phyloP scores from a whole-genome alignment of 2,329 filamentous ascomycete genomes.

The Scytalidium lignicola region DNA sequence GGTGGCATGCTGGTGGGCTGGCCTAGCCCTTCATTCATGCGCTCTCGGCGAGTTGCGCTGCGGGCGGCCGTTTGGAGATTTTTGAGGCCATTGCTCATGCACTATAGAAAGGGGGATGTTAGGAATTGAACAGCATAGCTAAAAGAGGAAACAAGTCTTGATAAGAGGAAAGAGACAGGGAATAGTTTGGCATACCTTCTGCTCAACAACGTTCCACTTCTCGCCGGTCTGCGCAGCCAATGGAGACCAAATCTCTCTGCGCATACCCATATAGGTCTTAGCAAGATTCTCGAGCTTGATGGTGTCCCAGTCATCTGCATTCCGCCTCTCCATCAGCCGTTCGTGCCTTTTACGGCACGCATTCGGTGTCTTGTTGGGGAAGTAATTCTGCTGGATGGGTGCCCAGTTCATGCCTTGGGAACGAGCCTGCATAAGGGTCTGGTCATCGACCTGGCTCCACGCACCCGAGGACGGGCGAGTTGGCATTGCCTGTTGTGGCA shows the following conservation, averaged over 20 bases:
- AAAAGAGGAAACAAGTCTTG: not conserved
- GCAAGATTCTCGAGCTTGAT: constrained; percentile 70
- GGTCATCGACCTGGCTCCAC: constrained; percentile 72
- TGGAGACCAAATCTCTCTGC: constrained; percentile 76
- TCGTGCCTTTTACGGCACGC: constrained; percentile 89
- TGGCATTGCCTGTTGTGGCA: constrained; percentile 2
- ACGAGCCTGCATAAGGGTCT: constrained; percentile 65
- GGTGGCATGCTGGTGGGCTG: constrained; percentile 30
- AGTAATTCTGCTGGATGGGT: constrained; percentile 71
- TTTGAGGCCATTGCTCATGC: constrained; percentile 79
- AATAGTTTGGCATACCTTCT: constrained; percentile 43
- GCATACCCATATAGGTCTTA: constrained; percentile 71
- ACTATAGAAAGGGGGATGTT: constrained; percentile 42
- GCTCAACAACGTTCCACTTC: constrained; percentile 69
- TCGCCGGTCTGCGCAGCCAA: constrained; percentile 73
- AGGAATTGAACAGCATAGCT: not conserved
- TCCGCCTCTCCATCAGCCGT: constrained; percentile 67
- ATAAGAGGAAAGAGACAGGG: not conserved
- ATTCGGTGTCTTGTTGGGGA: constrained; percentile 63
- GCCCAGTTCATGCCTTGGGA: constrained; percentile 77
- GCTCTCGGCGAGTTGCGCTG: constrained; percentile 60
- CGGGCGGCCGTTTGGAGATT: constrained; percentile 69
- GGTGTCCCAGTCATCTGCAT: constrained; percentile 63
- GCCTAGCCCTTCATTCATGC: constrained; percentile 36
- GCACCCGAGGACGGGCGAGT: constrained; percentile 55